phyloP scores from a whole-genome alignment of 805 yeast species.

The Kluyveromyces siamensis region DNA sequence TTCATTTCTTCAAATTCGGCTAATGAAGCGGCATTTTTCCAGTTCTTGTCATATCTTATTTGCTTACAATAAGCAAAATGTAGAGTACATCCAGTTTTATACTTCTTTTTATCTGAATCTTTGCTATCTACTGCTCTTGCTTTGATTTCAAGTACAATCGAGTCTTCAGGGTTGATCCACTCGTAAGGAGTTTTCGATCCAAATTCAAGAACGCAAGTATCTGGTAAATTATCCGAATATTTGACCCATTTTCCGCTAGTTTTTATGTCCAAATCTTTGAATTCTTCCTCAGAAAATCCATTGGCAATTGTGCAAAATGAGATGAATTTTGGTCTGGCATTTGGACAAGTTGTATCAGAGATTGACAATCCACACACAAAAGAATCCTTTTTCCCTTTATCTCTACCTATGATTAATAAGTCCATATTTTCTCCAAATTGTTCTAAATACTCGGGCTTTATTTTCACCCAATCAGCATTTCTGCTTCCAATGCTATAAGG shows the following conservation, averaged over 20 bases:
- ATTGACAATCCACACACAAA: slow-evolving; percentile 65
- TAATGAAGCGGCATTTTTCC: slow-evolving; percentile 45
- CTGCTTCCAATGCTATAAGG: slow-evolving; percentile 55
- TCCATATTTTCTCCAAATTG: slow-evolving; percentile 86
- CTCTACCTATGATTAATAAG: slow-evolving; percentile 68
- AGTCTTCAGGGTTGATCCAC: slow-evolving; percentile 75
- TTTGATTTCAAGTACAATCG: slow-evolving; percentile 74
- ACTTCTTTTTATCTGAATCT: slow-evolving; percentile 34
- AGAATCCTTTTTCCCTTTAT: slow-evolving; percentile 58
- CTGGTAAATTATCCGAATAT: slow-evolving; percentile 33
- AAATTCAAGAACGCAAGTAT: slow-evolving; percentile 37
- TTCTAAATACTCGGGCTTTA: slow-evolving; percentile 84
- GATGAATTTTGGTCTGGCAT: slow-evolving; percentile 32
- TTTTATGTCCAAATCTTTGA: slow-evolving; percentile 43
- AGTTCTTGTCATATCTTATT: slow-evolving; percentile 61
- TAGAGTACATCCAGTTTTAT: slow-evolving; percentile 60
- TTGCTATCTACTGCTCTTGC: slow-evolving; percentile 61
- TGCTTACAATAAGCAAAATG: slow-evolving; percentile 66
- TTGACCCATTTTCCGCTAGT: slow-evolving; percentile 57
- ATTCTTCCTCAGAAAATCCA: slow-evolving; percentile 65
- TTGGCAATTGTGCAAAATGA: slow-evolving; percentile 78
- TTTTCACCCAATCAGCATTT: slow-evolving; percentile 68
- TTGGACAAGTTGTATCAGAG: slow-evolving; percentile 25
- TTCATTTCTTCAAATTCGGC: slow-evolving; percentile 41
- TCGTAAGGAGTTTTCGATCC: slow-evolving; percentile 54